A percentile compares a stretch with the other conserved stretches of the same genome.
Conservation (phyloP, 2,329 filamentous ascomycete species). For the Fusarium floridanum region DNA sequence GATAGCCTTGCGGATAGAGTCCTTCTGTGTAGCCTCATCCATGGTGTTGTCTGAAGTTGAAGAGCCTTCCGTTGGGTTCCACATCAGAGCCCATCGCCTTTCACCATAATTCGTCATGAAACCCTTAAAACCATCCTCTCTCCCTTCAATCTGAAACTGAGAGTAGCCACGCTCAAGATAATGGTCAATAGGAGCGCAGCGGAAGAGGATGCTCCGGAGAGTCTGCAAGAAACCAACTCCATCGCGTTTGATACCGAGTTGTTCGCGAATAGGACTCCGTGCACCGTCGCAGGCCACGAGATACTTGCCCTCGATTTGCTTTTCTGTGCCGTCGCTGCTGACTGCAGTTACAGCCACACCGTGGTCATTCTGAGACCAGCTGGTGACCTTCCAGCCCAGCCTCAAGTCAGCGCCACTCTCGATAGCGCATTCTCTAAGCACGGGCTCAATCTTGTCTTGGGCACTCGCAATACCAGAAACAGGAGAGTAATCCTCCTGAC, state of each 20-base stretch:
- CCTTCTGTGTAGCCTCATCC: conserved; percentile 14
- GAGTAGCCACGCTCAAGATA: conserved; percentile 49
- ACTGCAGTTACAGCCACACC: conserved; percentile 15
- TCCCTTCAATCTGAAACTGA: conserved; percentile 49
- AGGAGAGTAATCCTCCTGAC: conserved; percentile 18
- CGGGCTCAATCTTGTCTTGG: conserved; percentile 56
- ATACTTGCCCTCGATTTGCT: conserved; percentile 49
- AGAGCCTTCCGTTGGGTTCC: conserved; percentile 13
- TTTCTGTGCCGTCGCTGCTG: conserved; percentile 14
- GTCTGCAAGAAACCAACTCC: conserved; percentile 49
- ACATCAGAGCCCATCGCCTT: conserved; percentile 42
- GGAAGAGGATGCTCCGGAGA: conserved; percentile 53
- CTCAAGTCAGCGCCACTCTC: conserved; percentile 52
- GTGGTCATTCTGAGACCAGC: conserved; percentile 38
- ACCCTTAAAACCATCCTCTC: conserved; percentile 42
- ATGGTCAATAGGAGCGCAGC: conserved; percentile 44
- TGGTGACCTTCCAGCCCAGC: conserved; percentile 50
- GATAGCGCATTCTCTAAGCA: conserved; percentile 50
- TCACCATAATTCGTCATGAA: conserved; percentile 43
- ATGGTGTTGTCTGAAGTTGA: conserved; percentile 2
- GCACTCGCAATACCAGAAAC: conserved; percentile 48
- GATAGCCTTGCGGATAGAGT: conserved; percentile 27
- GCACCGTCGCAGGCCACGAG: conserved; percentile 56
- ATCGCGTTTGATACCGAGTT: conserved; percentile 44
- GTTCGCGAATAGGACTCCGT: conserved; percentile 44